Evolutionary conservation across 306 rosid species (phyloP), one percentile per base, ranked within the genome.

Genomic region (Ochetophila trinervis): DNA sequence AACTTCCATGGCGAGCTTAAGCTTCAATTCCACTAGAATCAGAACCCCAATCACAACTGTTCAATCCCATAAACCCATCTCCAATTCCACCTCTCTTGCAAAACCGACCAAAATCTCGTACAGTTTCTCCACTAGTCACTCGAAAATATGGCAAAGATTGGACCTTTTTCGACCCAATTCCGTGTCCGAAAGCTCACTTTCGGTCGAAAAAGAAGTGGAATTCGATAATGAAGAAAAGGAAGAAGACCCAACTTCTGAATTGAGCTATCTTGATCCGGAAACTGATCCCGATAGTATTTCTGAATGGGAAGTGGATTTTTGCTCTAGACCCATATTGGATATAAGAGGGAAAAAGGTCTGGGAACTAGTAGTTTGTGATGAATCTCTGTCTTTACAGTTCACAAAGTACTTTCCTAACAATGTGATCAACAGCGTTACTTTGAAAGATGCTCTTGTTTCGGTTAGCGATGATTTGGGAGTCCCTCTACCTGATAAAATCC

Each of bases 291-390:
- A 69, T 44, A 73, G 77, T 63, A 67, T 93, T n/a, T 69, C 72
- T 11, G 95, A 86, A 67, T 89, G 99, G 99, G 99, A 93, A 20
- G 54, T 93, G 48, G 99, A 93, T 42, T 93, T 93, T 68, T 93
- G 99, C 83, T 93, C 99, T 4, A 82, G 99, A 23, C 97, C 99
- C 52, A 89, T 93, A 37, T 80, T 89, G 36, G 99, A 93, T 73
- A 75, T 74, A 2, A 81, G 97, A 70, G 99, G 99, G 55, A 93
- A 93, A 86, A 93, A 93, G 86, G 47, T 93, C 15, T 93, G 98
- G 99, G 99, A 93, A 80, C 85, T 93, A 1, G 88, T 89, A 53
- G 99, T 73, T 1, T 93, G 99, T 67, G 97, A 93, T 45, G 83
- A 80, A 42, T 81, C 99, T 6, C 83, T 93, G 36, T 88, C 97